Base-by-base conservation (phyloP, 108 stramenopile genomes). In the Discostella pseudostelligera region DNA sequence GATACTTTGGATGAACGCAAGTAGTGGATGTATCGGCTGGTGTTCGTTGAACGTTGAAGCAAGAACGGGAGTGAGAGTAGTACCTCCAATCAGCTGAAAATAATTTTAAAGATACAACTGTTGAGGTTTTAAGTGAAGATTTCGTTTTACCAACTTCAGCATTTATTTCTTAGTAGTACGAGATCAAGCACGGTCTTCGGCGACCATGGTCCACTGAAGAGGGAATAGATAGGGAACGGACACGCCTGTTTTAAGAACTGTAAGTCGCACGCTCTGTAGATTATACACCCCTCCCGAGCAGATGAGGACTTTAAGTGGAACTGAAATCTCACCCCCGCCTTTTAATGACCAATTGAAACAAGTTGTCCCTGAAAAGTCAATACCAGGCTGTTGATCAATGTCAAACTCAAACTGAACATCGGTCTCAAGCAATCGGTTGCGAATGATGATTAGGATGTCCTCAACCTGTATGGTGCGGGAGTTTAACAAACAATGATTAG, bases 271-370 rank as follows among this genome's bases (percentile, higher is more conserved):
- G 44, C 72, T 77, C 67, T 93, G 92, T 26, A 93, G 70, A 60
- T 93, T 84, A 75, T 83, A 81, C 6, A 87, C 58, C 22, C 92
- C 92, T 17, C 82, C 57, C 22, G 70, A 42, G 12, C 77, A 62
- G 54, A 93, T 61, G 13, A 78, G 24, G 45, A 77, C 88, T 66
- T 89, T 79, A 37, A 93, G 26, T 4, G 87, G 83, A 42, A 93
- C 65, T 29, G 43, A 57, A 8, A 85, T 57, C 57, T 80, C 81
- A 60, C 85, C 86, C 29, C 78, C 82, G 40, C 83, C 82, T 0
- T 69, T 29, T 13, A 93, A 67, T 1, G 54, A 63, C 49, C 73
- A 63, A 12, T 49, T 40, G 24, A 88, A 77, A 32, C 21, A 42
- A 29, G 83, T 69, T 13, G 73, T 50, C 32, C 92, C 92, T 48